phyloP scores from a whole-genome alignment of 306 rosid species.

The Castanea sativa region DNA sequence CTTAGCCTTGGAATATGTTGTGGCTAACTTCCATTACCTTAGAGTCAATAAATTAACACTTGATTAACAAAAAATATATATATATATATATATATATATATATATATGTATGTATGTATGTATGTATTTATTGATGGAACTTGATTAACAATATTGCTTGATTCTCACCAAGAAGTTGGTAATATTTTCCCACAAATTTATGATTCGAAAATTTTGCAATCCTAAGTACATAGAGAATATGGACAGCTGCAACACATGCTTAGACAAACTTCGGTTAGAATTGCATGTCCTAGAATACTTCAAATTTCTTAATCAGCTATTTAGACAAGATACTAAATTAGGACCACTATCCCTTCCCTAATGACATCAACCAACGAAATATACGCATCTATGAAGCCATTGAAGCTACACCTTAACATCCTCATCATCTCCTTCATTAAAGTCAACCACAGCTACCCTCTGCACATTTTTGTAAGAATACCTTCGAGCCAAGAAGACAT shows the following conservation, averaged over 20 bases:
- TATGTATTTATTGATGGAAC: too few relatives aligned
- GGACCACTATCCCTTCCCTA: background rate
- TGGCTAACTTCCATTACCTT: too few relatives aligned
- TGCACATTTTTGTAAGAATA: slow-evolving; percentile 83
- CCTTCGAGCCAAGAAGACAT: slow-evolving; percentile 68
- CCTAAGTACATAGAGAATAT: background rate
- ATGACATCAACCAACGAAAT: background rate
- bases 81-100: too few relatives aligned
- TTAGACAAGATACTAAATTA: background rate
- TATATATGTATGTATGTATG: too few relatives aligned
- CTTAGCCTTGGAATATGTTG: too few relatives aligned
- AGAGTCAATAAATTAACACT: too few relatives aligned
- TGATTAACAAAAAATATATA: too few relatives aligned
- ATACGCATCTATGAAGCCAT: slow-evolving; percentile 31
- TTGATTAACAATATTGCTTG: too few relatives aligned
- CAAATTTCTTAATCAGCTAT: background rate
- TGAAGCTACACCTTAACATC: slow-evolving; percentile 22
- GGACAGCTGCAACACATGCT: background rate
- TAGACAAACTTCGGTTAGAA: background rate
- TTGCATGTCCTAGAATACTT: background rate
- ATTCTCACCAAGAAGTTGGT: too few relatives aligned
- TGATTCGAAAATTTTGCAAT: background rate
- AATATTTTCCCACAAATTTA: background rate
- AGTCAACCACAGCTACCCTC: slow-evolving; percentile 58
- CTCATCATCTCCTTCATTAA: slow-evolving; percentile 40